Base-by-base conservation (phyloP, 306 rosid species). In the Gynostemma pentaphyllum region DNA sequence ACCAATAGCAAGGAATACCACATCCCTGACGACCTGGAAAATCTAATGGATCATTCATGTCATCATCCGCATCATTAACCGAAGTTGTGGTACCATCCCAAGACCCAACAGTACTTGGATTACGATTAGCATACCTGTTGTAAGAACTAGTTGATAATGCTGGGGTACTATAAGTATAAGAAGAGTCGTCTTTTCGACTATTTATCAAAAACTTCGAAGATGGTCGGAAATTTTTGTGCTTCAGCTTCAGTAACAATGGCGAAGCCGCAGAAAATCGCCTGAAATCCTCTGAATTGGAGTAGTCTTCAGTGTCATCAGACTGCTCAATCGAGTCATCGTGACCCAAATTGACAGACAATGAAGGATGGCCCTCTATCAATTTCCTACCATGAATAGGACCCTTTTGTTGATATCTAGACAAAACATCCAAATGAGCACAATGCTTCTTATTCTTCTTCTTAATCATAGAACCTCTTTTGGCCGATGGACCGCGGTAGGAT, bases 1-100 rank as follows among this genome's bases (percentile, higher is more conserved):
- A 81, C 99, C 99, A 88, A 55, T 86, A 92, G 50, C 99, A 88
- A 73, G 96, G 90, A 76, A 92, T 92, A 10, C 99, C 99, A 68
- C 99, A 92, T 52, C 96, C 96, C 56, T 85, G 89, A 53, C 88
- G 85, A 28, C 85, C 86, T 1, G 88, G 90, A 74, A 88, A 72
- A 70, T 82, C 90, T 75, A 88, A 80, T 41, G 40, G 83, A 53
- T 84, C 89, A 47, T 83, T 95, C 66, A 83, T 77, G 69, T 81
- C 96, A 63, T 88, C 90, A 34, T 84, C 91, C 19, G 73, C 85
- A 36, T 83, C 95, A 67, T 92, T 82, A 62, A 92, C 40, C 0
- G 98, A 92, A 41, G 95, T 77, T 5, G 95, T 78, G 2, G 97
- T 85, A 45, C 82, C 94, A 57, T 87, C 97, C 95, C 95, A 92